Evolutionary conservation across 768 basidiomycete species (phyloP).

Genomic region (Podaxis pistillaris): DNA sequence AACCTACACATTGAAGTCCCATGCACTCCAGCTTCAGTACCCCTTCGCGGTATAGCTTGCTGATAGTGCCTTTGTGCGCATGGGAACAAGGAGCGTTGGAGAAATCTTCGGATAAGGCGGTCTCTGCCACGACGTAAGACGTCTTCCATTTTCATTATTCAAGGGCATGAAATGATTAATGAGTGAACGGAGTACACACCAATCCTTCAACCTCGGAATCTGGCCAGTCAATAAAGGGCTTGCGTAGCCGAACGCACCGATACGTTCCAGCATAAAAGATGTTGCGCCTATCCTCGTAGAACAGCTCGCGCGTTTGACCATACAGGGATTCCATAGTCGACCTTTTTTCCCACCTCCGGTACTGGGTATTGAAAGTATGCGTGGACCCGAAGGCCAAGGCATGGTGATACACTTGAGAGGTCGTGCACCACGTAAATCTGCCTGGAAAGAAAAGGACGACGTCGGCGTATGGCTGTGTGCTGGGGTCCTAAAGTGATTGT

Average conservation of each 20-base stretch:
- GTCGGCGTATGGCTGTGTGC: neutral
- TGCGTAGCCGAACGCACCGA: neutral
- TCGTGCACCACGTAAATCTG: neutral
- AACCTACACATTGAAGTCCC: slow-evolving; percentile 4
- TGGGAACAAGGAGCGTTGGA: neutral
- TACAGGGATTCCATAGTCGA: neutral
- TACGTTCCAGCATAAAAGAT: slow-evolving; percentile 3
- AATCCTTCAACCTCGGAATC: neutral
- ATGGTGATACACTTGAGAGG: neutral
- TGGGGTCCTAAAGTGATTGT: neutral
- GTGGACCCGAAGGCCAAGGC: slow-evolving; percentile 2
- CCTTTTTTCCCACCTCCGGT: neutral
- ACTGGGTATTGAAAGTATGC: neutral
- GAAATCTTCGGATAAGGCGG: slow-evolving; percentile 1
- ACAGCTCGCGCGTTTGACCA: neutral
- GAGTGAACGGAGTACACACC: neutral
- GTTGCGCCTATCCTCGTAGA: neutral
- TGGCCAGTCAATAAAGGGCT: neutral
- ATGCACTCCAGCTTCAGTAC: slow-evolving; percentile 2
- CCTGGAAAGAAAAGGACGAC: neutral
- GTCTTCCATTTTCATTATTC: neutral
- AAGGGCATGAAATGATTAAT: neutral
- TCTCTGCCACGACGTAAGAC: neutral
- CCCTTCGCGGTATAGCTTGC: slow-evolving; percentile 4
- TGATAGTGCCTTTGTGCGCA: neutral